Percentiles rank a stretch among this genome's conserved stretches.
phyloP scores from a whole-genome alignment of 495 filamentous ascomycete species.

The Penicillium cosmopolitanum region DNA sequence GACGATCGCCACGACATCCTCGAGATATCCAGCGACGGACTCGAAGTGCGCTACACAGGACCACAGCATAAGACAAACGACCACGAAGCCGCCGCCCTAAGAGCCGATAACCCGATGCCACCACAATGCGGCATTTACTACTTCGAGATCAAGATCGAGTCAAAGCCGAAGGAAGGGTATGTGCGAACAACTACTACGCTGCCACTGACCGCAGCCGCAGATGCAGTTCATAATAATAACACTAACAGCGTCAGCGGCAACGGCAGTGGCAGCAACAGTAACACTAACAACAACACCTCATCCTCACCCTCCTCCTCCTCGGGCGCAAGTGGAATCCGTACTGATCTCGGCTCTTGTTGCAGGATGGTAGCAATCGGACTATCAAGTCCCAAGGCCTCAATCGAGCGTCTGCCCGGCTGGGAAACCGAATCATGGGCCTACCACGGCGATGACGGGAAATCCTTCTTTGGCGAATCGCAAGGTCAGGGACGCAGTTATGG shows the following conservation, averaged over 20 bases:
- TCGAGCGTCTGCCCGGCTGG: constrained; percentile 91
- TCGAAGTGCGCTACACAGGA: constrained; percentile 76
- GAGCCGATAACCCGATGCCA: constrained; percentile 90
- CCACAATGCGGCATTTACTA: constrained; percentile 93
- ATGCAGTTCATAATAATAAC: neutral
- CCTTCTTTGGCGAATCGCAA: constrained; percentile 68
- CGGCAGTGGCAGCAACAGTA: too few species aligned
- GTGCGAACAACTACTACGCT: constrained; percentile 30
- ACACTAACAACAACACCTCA: too few species aligned
- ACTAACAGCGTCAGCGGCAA: too few species aligned
- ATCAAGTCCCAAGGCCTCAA: constrained; percentile 68
- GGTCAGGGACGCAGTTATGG: constrained; percentile 78
- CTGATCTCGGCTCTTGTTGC: constrained; percentile 21
- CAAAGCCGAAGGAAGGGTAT: constrained; percentile 86
- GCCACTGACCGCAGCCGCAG: neutral
- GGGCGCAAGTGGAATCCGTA: neutral
- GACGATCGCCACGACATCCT: constrained; percentile 72
- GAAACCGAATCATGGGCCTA: constrained; percentile 97
- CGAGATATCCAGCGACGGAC: constrained; percentile 74
- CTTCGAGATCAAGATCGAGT: constrained; percentile 87
- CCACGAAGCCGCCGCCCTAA: constrained; percentile 82
- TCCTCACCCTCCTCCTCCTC: too few species aligned
- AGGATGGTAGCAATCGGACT: constrained; percentile 92
- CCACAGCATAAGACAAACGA: constrained; percentile 61
- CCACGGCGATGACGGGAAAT: constrained; percentile 93